Conservation (phyloP, 306 rosid species). For the Carpinus fangiana region DNA sequence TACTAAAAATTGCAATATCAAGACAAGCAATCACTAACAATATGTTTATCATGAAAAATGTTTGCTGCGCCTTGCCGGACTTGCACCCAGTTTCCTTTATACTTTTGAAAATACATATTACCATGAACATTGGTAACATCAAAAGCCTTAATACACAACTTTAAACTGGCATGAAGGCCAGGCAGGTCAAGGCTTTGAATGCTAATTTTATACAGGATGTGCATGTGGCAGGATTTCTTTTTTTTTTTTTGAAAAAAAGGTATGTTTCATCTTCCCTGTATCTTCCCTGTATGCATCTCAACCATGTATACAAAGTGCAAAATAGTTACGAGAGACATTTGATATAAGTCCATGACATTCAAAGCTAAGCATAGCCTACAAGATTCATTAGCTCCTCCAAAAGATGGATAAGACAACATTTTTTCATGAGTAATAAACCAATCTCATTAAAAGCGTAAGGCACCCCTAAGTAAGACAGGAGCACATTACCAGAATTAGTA, state of each 20-base stretch:
- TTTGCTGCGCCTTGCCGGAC: too few relatives aligned
- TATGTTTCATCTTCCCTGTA: slow-evolving; percentile 50
- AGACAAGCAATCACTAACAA: neutral
- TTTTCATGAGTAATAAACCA: too few relatives aligned
- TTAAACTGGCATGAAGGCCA: neutral
- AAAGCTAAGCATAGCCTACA: slow-evolving; percentile 24
- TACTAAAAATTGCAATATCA: neutral
- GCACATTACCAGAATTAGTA: neutral
- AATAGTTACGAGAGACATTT: slow-evolving; percentile 51
- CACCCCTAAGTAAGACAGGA: neutral
- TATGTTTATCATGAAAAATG: neutral
- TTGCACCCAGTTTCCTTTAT: neutral
- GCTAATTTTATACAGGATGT: neutral
- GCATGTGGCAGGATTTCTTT: neutral
- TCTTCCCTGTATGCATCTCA: slow-evolving; percentile 50
- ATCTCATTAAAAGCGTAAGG: too few relatives aligned
- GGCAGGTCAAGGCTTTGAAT: neutral
- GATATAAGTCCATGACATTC: slow-evolving; percentile 41
- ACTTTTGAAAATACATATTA: neutral
- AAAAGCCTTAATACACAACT: neutral
- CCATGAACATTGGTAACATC: neutral
- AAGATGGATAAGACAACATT: slow-evolving; percentile 22
- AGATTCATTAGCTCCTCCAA: slow-evolving; percentile 38
- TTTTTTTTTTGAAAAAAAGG: neutral
- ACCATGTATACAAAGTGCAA: slow-evolving; percentile 34